Conservation (phyloP, 148 eudicot species). For the Camellia granthamiana region DNA sequence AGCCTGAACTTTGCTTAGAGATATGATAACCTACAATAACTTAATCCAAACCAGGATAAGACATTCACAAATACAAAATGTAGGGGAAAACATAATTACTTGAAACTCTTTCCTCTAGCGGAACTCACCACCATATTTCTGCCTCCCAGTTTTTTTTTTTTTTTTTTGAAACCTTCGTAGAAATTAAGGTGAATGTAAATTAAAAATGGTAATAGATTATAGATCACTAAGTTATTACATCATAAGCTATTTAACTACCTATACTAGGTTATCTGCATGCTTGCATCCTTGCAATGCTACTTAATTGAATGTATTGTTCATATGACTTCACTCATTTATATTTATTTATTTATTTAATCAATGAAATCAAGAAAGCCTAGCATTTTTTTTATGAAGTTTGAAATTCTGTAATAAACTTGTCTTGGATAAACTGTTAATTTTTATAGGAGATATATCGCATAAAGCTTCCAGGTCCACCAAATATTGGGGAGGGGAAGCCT, state of each 20-base stretch:
- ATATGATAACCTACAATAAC: neutral
- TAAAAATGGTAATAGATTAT: neutral
- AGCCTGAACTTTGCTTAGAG: neutral
- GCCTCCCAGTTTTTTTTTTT: no score
- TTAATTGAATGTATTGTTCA: neutral
- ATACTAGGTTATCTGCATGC: neutral
- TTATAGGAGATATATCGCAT: slow-evolving; percentile 82
- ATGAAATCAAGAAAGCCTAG: neutral
- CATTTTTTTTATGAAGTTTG: slow-evolving; percentile 4
- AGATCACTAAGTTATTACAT: neutral
- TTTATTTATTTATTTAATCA: neutral
- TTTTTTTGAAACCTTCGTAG: neutral
- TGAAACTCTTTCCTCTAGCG: no score
- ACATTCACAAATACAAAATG: neutral
- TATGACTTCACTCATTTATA: neutral
- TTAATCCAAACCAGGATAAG: neutral
- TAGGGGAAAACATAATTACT: no score
- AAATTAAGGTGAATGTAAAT: neutral
- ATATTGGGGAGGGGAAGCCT: slow-evolving; percentile 98
- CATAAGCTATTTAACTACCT: neutral
- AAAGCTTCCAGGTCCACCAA: slow-evolving; percentile 94
- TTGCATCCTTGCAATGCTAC: neutral
- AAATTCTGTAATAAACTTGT: slow-evolving; percentile 11
- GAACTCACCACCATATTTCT: neutral
- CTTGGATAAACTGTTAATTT: neutral